These are phyloP conservation scores for Coemansia sp. DNA, from an alignment of 192 early-diverging fungal species.

Conservation along the genomic window DNA sequence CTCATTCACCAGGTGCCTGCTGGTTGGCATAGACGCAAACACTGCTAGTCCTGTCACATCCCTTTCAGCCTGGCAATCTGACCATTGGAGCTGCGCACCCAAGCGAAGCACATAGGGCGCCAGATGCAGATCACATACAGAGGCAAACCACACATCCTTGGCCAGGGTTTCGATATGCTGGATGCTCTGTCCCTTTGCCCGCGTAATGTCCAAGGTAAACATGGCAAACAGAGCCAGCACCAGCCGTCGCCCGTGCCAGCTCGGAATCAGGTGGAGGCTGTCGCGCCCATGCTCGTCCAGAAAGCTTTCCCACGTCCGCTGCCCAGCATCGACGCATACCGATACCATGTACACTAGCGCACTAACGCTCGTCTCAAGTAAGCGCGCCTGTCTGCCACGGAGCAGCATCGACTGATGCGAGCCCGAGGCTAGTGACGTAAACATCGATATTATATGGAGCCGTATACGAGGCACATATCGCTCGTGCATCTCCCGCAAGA, in stretches of 20 bases:
- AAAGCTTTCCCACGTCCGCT: constrained; percentile 47
- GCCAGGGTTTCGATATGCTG: constrained; percentile 8
- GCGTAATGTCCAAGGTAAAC: constrained; percentile 1
- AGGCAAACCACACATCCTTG: constrained; percentile 41
- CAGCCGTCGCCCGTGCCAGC: constrained; percentile 15
- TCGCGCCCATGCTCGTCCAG: constrained; percentile 44
- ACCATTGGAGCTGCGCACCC: constrained; percentile 27
- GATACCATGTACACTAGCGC: constrained; percentile 25
- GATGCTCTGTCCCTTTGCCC: constrained; percentile 1
- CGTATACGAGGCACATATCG: constrained; percentile 25
- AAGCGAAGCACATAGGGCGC: constrained; percentile 16
- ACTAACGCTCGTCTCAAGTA: constrained; percentile 4
- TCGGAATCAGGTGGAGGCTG: constrained; percentile 27
- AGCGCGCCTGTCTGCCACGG: neutral
- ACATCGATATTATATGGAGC: constrained; percentile 13
- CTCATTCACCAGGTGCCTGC: constrained; percentile 3
- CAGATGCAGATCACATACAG: constrained; percentile 23
- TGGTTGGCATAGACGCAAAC: constrained; percentile 17
- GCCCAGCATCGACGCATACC: constrained; percentile 23
- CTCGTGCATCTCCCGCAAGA: constrained; percentile 21
- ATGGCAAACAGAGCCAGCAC: constrained; percentile 31
- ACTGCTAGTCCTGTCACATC: constrained; percentile 3
- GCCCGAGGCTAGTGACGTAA: constrained; percentile 11
- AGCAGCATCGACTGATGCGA: neutral
- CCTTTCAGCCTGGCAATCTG: neutral